Conservation (phyloP, 768 basidiomycete species). For the Termitomyces sp. region DNA sequence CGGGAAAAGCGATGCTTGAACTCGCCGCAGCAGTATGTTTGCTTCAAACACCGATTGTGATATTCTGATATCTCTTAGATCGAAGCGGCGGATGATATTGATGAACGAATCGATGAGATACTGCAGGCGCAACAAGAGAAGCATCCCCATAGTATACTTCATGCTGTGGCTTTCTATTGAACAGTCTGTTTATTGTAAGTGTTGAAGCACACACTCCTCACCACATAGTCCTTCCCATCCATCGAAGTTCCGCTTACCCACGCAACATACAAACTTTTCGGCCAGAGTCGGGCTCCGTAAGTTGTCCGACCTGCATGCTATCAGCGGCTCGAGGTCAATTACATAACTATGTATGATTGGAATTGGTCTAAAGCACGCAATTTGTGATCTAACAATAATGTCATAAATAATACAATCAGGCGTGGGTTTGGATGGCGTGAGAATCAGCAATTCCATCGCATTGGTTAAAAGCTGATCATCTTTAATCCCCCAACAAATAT, state of each 20-base stretch:
- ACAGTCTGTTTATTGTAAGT: not conserved
- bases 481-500: not conserved
- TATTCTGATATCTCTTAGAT: conserved; percentile 46
- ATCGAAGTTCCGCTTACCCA: not conserved
- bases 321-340: too few relatives aligned
- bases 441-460: conserved; percentile 55
- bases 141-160: conserved; percentile 88
- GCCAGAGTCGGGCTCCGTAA: too few relatives aligned
- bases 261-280: not conserved
- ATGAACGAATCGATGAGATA: conserved; percentile 86
- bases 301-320: not conserved
- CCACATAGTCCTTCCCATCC: not conserved
- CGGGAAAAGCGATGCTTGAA: conserved; percentile 92
- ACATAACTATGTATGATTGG: too few relatives aligned
- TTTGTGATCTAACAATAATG: conserved; percentile 27
- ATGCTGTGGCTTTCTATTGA: conserved; percentile 90
- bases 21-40: conserved; percentile 78
- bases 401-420: not conserved
- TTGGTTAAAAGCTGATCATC: not conserved
- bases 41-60: conserved; percentile 2
- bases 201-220: too few relatives aligned
- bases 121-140: conserved; percentile 80
- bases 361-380: conserved; percentile 32
- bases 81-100: conserved; percentile 79
- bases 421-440: conserved; percentile 33